phyloP scores from a whole-genome alignment of 768 basidiomycete genomes.

The Pisolithus tinctorius region DNA sequence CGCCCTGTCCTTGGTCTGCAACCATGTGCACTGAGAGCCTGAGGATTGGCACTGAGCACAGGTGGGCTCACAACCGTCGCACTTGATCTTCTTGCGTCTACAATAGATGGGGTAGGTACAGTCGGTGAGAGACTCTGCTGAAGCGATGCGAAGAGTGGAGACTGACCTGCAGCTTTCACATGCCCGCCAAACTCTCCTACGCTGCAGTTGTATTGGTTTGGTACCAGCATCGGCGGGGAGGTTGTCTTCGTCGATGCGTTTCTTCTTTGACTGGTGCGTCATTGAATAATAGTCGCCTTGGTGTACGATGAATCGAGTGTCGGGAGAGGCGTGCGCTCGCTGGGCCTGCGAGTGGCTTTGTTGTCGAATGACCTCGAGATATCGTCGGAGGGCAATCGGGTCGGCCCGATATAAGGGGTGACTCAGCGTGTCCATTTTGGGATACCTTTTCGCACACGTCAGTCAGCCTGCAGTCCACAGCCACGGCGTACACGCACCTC shows the following conservation, averaged over 20 bases:
- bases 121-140: constrained; percentile 6
- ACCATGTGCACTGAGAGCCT: constrained; percentile 77
- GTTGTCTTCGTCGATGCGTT: constrained; percentile 56
- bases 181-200: constrained; percentile 79
- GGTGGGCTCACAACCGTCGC: constrained; percentile 81
- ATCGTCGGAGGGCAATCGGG: constrained; percentile 29
- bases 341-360: constrained; percentile 11
- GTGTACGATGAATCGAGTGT: constrained; percentile 15
- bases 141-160: constrained; percentile 1
- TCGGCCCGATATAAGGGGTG: constrained; percentile 29
- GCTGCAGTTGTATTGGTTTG: constrained; percentile 73
- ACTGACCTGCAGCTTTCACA: constrained; percentile 83
- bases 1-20: constrained; percentile 87
- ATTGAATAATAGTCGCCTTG: constrained; percentile 43
- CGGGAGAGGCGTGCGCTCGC: constrained; percentile 11
- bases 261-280: constrained; percentile 68
- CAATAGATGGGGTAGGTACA: constrained; percentile 12
- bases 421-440: constrained; percentile 28
- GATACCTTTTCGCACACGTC: constrained; percentile 13
- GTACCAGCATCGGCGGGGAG: constrained; percentile 46
- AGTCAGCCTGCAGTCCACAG: constrained; percentile 13
- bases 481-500: constrained; percentile 15
- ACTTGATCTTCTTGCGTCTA: constrained; percentile 91
- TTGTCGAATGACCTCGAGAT: constrained; percentile 21
- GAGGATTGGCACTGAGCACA: constrained; percentile 77